A percentile compares a stretch with the other conserved stretches of the same genome.
Evolutionary conservation across 2,329 filamentous ascomycete species (phyloP).

Genomic region (Periconia digitata): DNA sequence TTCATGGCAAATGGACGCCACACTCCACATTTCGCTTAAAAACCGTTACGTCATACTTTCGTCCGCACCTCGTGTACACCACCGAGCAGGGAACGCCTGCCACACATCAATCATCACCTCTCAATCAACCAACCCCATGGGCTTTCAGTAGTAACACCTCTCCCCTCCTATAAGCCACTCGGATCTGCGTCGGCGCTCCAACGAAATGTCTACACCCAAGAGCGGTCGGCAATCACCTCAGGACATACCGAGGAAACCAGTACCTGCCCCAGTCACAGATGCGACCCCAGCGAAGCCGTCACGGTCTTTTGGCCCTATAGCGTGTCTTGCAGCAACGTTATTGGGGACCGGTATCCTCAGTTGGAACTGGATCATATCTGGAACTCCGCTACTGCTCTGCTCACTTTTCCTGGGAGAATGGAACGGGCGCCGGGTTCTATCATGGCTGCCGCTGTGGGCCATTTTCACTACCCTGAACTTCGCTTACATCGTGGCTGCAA

Average conservation of each 20-base stretch:
- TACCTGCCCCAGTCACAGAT: background rate
- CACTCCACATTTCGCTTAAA: background rate
- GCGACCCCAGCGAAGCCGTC: background rate
- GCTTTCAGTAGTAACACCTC: background rate
- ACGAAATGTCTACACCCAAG: background rate
- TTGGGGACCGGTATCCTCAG: constrained; percentile 1
- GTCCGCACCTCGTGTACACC: background rate
- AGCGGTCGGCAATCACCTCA: background rate
- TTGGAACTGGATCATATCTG: constrained; percentile 45
- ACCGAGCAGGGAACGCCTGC: background rate
- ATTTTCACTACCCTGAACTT: constrained; percentile 51
- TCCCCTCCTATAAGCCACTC: background rate
- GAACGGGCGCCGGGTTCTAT: constrained; percentile 45
- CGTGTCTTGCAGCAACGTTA: constrained; percentile 2
- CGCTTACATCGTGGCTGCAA: constrained; percentile 50
- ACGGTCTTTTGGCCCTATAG: background rate
- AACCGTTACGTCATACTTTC: background rate
- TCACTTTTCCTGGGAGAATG: constrained; percentile 39
- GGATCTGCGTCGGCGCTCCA: background rate
- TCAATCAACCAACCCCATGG: background rate
- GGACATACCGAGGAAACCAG: background rate
- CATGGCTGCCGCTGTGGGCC: constrained; percentile 51
- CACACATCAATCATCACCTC: background rate
- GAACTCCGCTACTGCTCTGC: constrained; percentile 43
- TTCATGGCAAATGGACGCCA: too few species aligned